Evolutionary conservation across 208 protist species (phyloP).

Genomic region (Acanthamoeba lenticulata): DNA sequence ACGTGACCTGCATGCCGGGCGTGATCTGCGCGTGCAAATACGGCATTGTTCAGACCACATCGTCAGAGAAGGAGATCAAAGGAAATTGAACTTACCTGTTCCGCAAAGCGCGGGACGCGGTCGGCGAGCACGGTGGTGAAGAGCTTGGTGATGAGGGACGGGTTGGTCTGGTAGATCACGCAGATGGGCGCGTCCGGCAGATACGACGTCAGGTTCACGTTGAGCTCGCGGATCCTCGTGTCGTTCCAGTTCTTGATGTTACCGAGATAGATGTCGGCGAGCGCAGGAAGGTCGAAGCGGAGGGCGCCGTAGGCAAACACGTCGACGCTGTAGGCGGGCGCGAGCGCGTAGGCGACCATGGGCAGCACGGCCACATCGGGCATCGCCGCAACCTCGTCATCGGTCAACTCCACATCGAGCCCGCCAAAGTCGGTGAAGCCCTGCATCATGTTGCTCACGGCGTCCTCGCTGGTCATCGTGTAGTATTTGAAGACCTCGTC

Average conservation of each 20-base stretch:
- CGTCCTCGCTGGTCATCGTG: neutral
- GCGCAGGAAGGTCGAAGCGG: neutral
- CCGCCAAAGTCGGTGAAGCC: constrained; percentile 4
- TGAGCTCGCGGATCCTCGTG: neutral
- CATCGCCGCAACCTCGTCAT: neutral
- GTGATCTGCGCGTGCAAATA: neutral
- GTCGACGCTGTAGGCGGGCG: neutral
- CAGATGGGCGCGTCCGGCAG: neutral
- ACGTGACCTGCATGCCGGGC: constrained; percentile 7
- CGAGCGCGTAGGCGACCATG: constrained; percentile 2
- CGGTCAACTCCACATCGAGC: neutral
- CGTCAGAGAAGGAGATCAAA: neutral
- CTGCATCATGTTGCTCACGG: neutral
- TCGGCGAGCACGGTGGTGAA: neutral
- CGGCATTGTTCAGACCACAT: neutral
- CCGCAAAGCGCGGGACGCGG: neutral
- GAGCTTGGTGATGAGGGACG: neutral
- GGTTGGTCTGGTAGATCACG: constrained; percentile 40
- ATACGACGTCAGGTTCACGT: neutral
- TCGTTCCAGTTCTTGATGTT: constrained; percentile 31
- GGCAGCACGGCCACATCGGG: neutral
- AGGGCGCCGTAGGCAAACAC: constrained; percentile 3
- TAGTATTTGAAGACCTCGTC: constrained; percentile 23
- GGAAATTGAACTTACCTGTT: neutral
- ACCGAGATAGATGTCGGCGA: constrained; percentile 24